phyloP scores from a whole-genome alignment of 2,329 filamentous ascomycete genomes.

The Pleurostoma richardsiae region DNA sequence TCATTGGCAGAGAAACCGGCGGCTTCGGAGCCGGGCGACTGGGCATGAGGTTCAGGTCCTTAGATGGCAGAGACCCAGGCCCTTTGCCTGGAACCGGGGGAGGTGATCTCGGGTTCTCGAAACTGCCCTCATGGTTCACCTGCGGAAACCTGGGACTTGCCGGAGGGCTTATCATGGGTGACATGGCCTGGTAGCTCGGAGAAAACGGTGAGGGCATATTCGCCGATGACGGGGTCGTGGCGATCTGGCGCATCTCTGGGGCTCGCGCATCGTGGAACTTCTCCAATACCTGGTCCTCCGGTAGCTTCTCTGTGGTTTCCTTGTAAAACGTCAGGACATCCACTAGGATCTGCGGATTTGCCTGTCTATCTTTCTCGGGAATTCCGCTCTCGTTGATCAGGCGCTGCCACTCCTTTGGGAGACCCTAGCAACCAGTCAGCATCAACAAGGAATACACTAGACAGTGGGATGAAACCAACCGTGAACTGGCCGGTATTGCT shows the following conservation, averaged over 20 bases:
- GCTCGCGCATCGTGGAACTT: slow-evolving; percentile 89
- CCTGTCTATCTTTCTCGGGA: slow-evolving; percentile 89
- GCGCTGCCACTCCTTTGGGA: slow-evolving; percentile 97
- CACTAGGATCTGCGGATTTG: slow-evolving; percentile 92
- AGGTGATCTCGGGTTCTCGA: slow-evolving; percentile 91
- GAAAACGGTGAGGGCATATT: slow-evolving; percentile 45
- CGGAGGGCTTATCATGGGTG: slow-evolving; percentile 69
- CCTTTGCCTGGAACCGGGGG: slow-evolving; percentile 71
- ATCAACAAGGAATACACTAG: slow-evolving; percentile 9
- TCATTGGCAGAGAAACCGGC: slow-evolving; percentile 59
- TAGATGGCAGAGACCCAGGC: slow-evolving; percentile 38
- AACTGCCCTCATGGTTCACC: slow-evolving; percentile 85
- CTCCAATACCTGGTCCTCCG: slow-evolving; percentile 86
- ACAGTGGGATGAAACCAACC: slow-evolving; percentile 45
- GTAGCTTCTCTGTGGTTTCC: slow-evolving; percentile 75
- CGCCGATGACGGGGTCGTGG: slow-evolving; percentile 35
- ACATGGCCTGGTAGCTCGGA: slow-evolving; percentile 51
- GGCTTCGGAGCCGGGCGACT: slow-evolving; percentile 82
- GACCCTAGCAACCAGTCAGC: slow-evolving; percentile 52
- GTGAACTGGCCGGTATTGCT: slow-evolving; percentile 95
- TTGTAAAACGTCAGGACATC: slow-evolving; percentile 97
- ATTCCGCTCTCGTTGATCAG: slow-evolving; percentile 94
- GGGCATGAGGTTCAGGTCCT: slow-evolving; percentile 64
- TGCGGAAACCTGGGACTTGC: slow-evolving; percentile 80
- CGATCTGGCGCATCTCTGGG: slow-evolving; percentile 40